Evolutionary conservation across 2,329 filamentous ascomycete species (phyloP).

Genomic region (Rhytidhysteron rufulum): DNA sequence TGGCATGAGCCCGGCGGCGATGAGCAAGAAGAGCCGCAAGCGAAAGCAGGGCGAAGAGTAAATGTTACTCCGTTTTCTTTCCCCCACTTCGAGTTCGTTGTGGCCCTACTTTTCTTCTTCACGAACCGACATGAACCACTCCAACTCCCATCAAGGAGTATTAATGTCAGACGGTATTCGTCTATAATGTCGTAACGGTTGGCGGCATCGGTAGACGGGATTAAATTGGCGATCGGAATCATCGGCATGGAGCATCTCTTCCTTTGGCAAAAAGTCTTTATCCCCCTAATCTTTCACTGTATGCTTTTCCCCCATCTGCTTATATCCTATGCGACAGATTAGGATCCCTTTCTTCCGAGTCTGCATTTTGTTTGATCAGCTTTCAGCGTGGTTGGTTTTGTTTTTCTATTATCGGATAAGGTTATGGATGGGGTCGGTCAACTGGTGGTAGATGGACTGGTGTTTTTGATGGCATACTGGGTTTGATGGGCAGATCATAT

Average conservation of each 20-base stretch:
- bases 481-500: slow-evolving; percentile 3
- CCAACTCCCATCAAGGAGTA: slow-evolving; percentile 24
- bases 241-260: slow-evolving; percentile 2
- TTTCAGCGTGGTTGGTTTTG: slow-evolving; percentile 1
- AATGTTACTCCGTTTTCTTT: slow-evolving; percentile 12
- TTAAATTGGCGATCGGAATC: slow-evolving; percentile 17
- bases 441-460: slow-evolving; percentile 5
- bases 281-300: slow-evolving; percentile 3
- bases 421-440: background rate
- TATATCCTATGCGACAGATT: no score
- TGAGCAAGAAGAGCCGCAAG: slow-evolving; percentile 65
- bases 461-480: no score
- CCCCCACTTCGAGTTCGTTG: slow-evolving; percentile 4
- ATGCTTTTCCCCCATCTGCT: background rate
- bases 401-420: background rate
- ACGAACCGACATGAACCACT: slow-evolving; percentile 34
- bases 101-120: slow-evolving; percentile 8
- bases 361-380: slow-evolving; percentile 7
- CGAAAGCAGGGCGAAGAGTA: slow-evolving; percentile 63
- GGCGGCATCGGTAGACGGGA: slow-evolving; percentile 30
- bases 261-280: slow-evolving; percentile 4
- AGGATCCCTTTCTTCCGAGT: no score
- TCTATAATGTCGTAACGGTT: slow-evolving; percentile 31
- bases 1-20: slow-evolving; percentile 32
- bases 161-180: slow-evolving; percentile 22